These are phyloP conservation scores for Alternaria brassicae DNA, from an alignment of 2,329 filamentous ascomycete genomes.

Conservation along the genomic window DNA sequence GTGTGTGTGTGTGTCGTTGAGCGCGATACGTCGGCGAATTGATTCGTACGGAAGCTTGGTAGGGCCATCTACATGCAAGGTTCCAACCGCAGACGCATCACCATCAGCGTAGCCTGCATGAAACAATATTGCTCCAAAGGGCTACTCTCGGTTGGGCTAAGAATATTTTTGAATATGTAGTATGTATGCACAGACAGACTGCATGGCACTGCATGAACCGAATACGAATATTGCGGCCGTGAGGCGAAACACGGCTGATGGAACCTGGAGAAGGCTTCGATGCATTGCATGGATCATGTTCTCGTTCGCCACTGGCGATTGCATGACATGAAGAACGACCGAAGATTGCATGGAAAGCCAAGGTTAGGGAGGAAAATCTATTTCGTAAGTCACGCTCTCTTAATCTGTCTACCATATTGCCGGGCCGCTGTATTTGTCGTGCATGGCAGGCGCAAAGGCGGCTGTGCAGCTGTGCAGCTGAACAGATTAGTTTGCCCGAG, in stretches of 20 bases:
- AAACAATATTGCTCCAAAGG: slow-evolving; percentile 34
- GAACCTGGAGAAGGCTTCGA: slow-evolving; percentile 12
- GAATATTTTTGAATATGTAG: slow-evolving; percentile 14
- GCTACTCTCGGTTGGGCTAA: slow-evolving; percentile 23
- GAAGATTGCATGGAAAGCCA: slow-evolving; percentile 1
- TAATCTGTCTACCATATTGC: slow-evolving; percentile 13
- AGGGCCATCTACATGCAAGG: slow-evolving; percentile 33
- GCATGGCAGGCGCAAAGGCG: slow-evolving; percentile 26
- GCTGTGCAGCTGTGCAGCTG: slow-evolving; percentile 5
- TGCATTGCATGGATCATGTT: neutral
- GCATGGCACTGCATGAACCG: slow-evolving; percentile 28
- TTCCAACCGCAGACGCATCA: slow-evolving; percentile 42
- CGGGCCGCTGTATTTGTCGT: slow-evolving; percentile 19
- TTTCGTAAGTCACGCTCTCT: neutral
- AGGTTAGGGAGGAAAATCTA: slow-evolving; percentile 1
- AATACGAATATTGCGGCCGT: slow-evolving; percentile 24
- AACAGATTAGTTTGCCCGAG: slow-evolving; percentile 2
- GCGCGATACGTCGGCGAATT: slow-evolving; percentile 41
- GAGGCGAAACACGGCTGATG: slow-evolving; percentile 10
- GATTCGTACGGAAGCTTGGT: slow-evolving; percentile 22
- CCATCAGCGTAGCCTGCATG: slow-evolving; percentile 35
- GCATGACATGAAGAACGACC: slow-evolving; percentile 2
- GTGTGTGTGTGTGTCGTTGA: slow-evolving; percentile 29
- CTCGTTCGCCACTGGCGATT: slow-evolving; percentile 3
- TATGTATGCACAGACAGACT: slow-evolving; percentile 23